phyloP scores from a whole-genome alignment of 768 basidiomycete genomes.

The Kwoniella europaea region DNA sequence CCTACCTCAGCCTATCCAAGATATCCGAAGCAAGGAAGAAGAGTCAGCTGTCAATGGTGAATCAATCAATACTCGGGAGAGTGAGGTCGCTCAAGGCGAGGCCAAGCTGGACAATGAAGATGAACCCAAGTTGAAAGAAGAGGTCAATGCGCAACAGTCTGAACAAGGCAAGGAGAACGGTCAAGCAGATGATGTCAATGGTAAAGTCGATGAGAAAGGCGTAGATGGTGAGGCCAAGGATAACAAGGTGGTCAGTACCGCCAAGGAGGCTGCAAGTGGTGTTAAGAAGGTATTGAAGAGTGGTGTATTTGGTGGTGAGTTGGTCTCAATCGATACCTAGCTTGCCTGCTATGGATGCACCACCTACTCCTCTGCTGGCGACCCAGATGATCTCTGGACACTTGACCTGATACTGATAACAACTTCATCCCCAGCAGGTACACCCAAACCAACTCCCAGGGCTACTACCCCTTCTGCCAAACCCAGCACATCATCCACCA shows the following conservation, averaged over 20 bases:
- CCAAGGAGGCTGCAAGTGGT: conserved; percentile 31
- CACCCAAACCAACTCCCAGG: conserved; percentile 23
- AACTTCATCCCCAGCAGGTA: conserved; percentile 4
- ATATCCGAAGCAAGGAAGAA: neutral
- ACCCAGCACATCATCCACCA: conserved; percentile 2
- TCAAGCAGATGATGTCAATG: neutral
- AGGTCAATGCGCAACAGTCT: conserved; percentile 12
- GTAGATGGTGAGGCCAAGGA: neutral
- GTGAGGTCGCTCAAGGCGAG: neutral
- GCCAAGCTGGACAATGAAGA: conserved; percentile 1
- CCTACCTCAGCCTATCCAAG: neutral
- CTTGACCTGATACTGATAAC: neutral
- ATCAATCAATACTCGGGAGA: neutral
- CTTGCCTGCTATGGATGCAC: too few relatives aligned
- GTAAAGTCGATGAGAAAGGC: neutral
- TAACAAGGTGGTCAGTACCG: conserved; percentile 5
- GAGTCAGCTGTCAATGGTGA: neutral
- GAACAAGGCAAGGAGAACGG: neutral
- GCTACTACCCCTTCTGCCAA: neutral
- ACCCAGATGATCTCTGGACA: neutral
- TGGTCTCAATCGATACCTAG: too few relatives aligned
- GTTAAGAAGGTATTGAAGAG: conserved; percentile 45
- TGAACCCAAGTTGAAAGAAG: conserved; percentile 5
- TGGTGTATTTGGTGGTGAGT: conserved; percentile 45
- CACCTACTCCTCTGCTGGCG: too few relatives aligned